Evolutionary conservation across 805 yeast species (phyloP), one percentile per base, ranked within the genome.

Genomic region (Ogataea minuta): DNA sequence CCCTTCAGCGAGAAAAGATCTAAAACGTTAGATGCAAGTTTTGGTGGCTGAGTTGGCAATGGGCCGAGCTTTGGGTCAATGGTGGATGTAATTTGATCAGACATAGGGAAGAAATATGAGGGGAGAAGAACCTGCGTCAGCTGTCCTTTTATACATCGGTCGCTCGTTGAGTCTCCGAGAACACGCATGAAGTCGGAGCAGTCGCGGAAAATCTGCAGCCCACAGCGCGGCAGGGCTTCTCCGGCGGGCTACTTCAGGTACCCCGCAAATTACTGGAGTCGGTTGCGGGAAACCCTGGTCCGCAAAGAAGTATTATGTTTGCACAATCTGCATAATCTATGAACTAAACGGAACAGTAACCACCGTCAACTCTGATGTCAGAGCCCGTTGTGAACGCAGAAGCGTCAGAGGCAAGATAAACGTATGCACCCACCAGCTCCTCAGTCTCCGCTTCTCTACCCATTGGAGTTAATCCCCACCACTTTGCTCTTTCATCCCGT

Each of bases 1-100:
- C 93, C 93, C 66, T 82, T 81, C 46, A 87, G 71, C 3, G 86
- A 79, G 63, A 87, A 86, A 50, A 84, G 67, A 47, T 81, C 86
- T 46, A 81, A 62, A 24, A 81, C 79, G 56, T 71, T 63, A 37
- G 66, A 60, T 20, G 78, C 63, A 24, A 77, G 63, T 44, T 63
- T 57, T 34, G 89, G 89, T 9, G 68, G 19, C 12, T 36, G 53
- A 35, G 67, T 63, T 43, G 88, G 88, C 13, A 79, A 38, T 4
- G 51, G 43, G 14, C 49, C 37, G 14, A 47, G 43, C 23, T 53
- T 49, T 5, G 34, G 34, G 16, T 29, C 25, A 11, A 36, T 36
- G 26, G 9, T 6, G 10, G 36, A 32, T 5, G 9, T 24, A 17
- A 24, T 25, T 23, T 13, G 21, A 8, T 19, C 29, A 14, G 29